Evolutionary conservation across 495 filamentous ascomycete species (phyloP).

Genomic region (Clavariopsis aquatica): DNA sequence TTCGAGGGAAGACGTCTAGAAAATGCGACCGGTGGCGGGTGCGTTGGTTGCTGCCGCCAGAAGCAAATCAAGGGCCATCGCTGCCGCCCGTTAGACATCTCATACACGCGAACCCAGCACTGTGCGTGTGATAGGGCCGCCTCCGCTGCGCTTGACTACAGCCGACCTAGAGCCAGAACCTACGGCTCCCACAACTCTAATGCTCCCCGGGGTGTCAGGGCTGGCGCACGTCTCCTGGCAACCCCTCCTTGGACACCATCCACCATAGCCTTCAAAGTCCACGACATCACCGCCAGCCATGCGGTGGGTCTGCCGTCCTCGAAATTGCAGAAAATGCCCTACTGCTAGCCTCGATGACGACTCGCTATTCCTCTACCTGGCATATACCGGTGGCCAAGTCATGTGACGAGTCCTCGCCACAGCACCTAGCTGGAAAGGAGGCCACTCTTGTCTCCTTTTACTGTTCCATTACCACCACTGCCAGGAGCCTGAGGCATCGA

Average conservation of each 20-base stretch:
- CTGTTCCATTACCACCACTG: not conserved
- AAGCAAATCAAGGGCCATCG: constrained; percentile 26
- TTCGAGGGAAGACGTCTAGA: constrained; percentile 16
- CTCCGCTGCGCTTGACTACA: constrained; percentile 3
- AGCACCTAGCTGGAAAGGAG: not conserved
- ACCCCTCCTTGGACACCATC: not conserved
- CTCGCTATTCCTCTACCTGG: constrained; percentile 14
- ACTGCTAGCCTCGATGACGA: constrained; percentile 23
- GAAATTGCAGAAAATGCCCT: constrained; percentile 2
- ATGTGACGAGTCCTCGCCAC: not conserved
- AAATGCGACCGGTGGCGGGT: constrained; percentile 18
- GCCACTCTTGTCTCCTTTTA: not conserved
- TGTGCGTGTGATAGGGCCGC: constrained; percentile 7
- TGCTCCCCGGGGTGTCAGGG: constrained; percentile 15
- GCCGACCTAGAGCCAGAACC: not conserved
- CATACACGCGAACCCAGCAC: constrained; percentile 4
- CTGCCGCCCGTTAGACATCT: constrained; percentile 29
- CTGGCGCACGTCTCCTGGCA: constrained; percentile 11
- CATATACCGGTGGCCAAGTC: constrained; percentile 20
- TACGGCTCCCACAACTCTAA: constrained; percentile 17
- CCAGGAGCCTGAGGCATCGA: constrained; percentile 8
- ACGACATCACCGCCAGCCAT: constrained; percentile 2
- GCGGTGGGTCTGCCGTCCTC: not conserved
- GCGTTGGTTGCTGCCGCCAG: constrained; percentile 8
- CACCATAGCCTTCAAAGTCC: constrained; percentile 8